Percentiles rank a stretch among this genome's conserved stretches.
Conservation (phyloP, 305 asterid genomes). For the Fraxinus albicans region DNA sequence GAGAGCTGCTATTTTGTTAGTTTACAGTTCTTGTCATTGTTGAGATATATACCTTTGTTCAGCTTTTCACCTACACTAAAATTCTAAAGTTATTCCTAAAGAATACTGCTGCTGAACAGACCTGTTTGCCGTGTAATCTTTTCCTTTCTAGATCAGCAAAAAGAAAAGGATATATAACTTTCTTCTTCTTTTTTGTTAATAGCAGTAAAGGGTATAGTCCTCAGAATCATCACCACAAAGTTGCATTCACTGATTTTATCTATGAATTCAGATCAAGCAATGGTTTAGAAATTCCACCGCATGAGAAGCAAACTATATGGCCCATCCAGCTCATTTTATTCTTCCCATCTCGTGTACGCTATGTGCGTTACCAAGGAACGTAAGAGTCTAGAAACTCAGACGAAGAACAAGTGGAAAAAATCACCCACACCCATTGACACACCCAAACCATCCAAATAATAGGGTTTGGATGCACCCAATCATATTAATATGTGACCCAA, state of each 20-base stretch:
- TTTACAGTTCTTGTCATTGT: background rate
- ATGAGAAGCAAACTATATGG: constrained; percentile 17
- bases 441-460: background rate
- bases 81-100: background rate
- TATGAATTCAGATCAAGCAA: background rate
- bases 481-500: background rate
- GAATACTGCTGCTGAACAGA: background rate
- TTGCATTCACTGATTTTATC: constrained; percentile 18
- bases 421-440: background rate
- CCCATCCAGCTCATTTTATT: constrained; percentile 12
- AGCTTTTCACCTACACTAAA: background rate
- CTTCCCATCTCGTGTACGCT: constrained; percentile 18
- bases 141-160: constrained; percentile 24
- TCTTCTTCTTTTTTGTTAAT: background rate
- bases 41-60: background rate
- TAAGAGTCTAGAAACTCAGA: constrained; percentile 1
- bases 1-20: background rate
- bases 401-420: constrained; percentile 9
- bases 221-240: constrained; percentile 2
- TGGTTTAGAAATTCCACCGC: background rate
- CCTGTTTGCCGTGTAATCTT: constrained; percentile 3
- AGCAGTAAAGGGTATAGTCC: constrained; percentile 33
- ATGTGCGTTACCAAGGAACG: constrained; percentile 6
- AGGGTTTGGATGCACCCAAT: background rate
- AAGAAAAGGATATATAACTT: constrained; percentile 29